These are phyloP conservation scores for Entonaema liquescens DNA, from an alignment of 495 filamentous ascomycete genomes.

Conservation along the genomic window DNA sequence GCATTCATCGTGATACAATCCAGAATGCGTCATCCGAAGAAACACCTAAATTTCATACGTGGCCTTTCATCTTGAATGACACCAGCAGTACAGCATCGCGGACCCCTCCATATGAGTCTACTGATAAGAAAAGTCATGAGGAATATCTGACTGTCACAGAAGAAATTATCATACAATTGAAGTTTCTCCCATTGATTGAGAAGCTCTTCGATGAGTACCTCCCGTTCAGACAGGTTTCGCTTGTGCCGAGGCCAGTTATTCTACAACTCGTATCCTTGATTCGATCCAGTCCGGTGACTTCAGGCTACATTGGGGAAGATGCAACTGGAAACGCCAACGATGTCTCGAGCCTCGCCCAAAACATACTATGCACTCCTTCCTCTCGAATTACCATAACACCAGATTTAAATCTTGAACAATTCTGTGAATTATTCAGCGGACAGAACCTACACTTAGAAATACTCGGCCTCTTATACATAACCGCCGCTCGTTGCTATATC, in stretches of 20 bases:
- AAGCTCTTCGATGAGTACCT: constrained; percentile 1
- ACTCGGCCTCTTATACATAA: neutral
- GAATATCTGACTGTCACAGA: neutral
- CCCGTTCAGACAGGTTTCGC: constrained; percentile 1
- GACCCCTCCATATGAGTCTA: neutral
- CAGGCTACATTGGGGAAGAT: neutral
- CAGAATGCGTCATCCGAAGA: neutral
- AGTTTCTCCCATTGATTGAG: neutral
- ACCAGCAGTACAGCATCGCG: neutral
- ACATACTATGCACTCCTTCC: neutral
- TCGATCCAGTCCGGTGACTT: neutral
- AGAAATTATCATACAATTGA: neutral
- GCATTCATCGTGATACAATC: neutral
- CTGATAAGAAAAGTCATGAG: neutral
- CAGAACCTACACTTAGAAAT: neutral
- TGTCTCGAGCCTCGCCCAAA: neutral
- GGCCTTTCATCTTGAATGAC: neutral
- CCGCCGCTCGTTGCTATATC: neutral
- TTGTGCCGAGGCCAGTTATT: constrained; percentile 10
- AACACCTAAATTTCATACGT: neutral
- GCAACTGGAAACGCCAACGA: neutral
- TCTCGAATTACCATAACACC: neutral
- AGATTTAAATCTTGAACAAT: neutral
- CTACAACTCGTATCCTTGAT: constrained; percentile 7
- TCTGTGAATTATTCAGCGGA: neutral